Evolutionary conservation across 495 filamentous ascomycete species (phyloP).

Genomic region (Aspergillus cavernicola): DNA sequence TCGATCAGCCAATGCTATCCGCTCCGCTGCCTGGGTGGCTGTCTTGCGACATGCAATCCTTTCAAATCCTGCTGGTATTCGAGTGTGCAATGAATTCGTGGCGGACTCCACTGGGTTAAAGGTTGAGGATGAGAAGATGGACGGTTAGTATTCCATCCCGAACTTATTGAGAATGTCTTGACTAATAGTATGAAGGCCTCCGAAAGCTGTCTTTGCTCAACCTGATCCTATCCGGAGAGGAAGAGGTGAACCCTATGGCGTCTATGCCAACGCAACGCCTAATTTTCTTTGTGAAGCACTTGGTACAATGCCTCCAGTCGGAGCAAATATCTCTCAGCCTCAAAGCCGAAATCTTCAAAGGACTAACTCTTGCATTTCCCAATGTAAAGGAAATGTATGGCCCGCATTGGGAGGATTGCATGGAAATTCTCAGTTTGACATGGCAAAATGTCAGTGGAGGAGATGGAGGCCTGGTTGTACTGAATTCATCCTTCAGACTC

Average conservation of each 20-base stretch:
- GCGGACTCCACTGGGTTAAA: constrained; percentile 56
- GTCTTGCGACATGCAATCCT: constrained; percentile 33
- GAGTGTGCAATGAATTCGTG: constrained; percentile 55
- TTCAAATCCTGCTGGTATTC: constrained; percentile 35
- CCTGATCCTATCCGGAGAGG: constrained; percentile 49
- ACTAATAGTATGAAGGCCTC: constrained; percentile 38
- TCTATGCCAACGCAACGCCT: constrained; percentile 72
- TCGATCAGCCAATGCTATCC: constrained; percentile 36
- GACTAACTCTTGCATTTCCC: constrained; percentile 62
- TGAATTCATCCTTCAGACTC: constrained; percentile 70
- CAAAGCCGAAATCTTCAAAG: constrained; percentile 55
- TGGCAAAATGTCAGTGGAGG: constrained; percentile 47
- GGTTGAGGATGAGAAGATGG: constrained; percentile 28
- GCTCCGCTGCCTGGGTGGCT: constrained; percentile 39
- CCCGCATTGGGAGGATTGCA: constrained; percentile 70
- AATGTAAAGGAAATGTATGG: constrained; percentile 75
- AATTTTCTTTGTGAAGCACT: constrained; percentile 76
- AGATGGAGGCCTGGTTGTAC: constrained; percentile 53
- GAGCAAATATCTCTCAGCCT: constrained; percentile 38
- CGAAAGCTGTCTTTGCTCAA: constrained; percentile 57
- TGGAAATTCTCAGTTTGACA: constrained; percentile 53
- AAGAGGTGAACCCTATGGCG: constrained; percentile 35
- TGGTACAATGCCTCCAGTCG: constrained; percentile 64
- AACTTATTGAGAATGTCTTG: not conserved
- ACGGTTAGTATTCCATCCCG: constrained; percentile 33